phyloP scores from a whole-genome alignment of 441 rosid species.

The Euphorbia celastroides region DNA sequence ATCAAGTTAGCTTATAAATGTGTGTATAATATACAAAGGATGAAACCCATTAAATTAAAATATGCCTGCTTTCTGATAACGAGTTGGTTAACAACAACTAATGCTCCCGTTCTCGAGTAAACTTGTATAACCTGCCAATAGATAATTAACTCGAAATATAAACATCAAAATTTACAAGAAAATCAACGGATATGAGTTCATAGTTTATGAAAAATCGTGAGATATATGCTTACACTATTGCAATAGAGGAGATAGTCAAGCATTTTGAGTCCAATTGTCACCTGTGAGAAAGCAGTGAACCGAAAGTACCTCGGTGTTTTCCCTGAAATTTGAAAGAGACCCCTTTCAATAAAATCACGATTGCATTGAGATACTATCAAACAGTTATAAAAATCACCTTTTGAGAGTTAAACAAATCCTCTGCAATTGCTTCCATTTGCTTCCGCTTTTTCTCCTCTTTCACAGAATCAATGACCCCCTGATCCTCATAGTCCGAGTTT shows the following conservation, averaged over 20 bases:
- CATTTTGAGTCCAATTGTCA: neutral
- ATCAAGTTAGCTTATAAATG: too few relatives aligned
- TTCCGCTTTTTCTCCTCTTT: constrained; percentile 84
- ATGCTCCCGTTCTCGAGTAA: neutral
- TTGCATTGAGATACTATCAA: neutral
- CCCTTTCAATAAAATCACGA: neutral
- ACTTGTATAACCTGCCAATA: neutral
- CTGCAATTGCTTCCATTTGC: constrained; percentile 86
- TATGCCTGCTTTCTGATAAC: too few relatives aligned
- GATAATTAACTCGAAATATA: neutral
- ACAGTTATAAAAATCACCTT: constrained; percentile 37
- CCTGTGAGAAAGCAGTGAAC: constrained; percentile 38
- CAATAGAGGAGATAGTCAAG: neutral
- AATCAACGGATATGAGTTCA: neutral
- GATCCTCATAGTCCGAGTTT: constrained; percentile 41
- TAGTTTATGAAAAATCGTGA: neutral
- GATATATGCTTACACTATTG: neutral
- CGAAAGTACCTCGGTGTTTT: constrained; percentile 55
- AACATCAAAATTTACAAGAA: neutral
- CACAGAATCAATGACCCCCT: constrained; percentile 43
- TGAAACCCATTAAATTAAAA: too few relatives aligned
- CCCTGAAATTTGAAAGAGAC: constrained; percentile 37
- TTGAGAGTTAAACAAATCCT: constrained; percentile 68
- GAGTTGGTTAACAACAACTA: neutral
- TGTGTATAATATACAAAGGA: too few relatives aligned